Base-by-base conservation (phyloP, 2,329 filamentous ascomycete species). In the Passalora sequoiae region DNA sequence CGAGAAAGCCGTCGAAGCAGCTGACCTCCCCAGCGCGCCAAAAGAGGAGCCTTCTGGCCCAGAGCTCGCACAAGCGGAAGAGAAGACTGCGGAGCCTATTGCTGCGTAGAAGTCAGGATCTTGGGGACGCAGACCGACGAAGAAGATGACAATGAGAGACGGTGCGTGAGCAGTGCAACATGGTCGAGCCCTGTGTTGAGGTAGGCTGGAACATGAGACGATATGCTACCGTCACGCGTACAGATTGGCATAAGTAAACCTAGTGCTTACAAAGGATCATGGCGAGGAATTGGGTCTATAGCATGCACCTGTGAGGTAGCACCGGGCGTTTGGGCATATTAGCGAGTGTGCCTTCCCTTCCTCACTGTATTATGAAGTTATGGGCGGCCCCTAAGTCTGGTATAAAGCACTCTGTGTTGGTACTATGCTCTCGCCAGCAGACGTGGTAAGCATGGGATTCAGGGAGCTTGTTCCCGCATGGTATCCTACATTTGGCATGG, bases 1-100 rank as follows among this genome's bases (percentile, higher is more conserved):
- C 28, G 41, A 49, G 41, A 39, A 38, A 39, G 37, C 46, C 33
- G 47, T 50, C 43, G 43, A 33, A 39, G 47, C 28, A 27, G 29
- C 44, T 24, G 53, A 55, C 38, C 54, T 55, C 46, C 53, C 53
- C 38, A 20, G 48, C 37, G 50, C 53, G 44, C 50, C 53, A 16
- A 54, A 51, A 48, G 36, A 47, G 19, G 49, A 51, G 44, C 53
- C 53, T 27, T 40, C 40, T 16, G 44, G 46, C 29, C 49, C 49
- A 37, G 51, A 50, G 36, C 36, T 39, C 24, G 38, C 43, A 16
- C 43, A 45, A 28, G 44, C 41, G 10, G 40, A 46, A 15, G 43
- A 46, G 17, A 38, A 41, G 16, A 43, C 43, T 37, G 32, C 45
- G 16, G 51, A 53, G 39, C 47, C 49, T 3, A 29, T 51, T 15